Conservation (phyloP, 192 early-diverging fungal species). For the Kappamyces sp. region DNA sequence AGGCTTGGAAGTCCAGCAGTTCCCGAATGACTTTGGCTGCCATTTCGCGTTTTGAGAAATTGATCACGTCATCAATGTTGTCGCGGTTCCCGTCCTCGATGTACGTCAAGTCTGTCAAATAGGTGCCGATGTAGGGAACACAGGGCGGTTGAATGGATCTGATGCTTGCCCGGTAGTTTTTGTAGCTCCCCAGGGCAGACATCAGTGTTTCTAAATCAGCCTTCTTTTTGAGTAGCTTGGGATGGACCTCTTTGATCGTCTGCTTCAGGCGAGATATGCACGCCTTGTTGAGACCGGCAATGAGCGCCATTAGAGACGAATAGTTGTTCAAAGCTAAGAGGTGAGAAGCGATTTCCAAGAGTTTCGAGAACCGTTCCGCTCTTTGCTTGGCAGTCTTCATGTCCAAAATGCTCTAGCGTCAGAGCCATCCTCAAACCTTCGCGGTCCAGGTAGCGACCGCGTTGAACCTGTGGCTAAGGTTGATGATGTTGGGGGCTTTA, state of each 20-base stretch:
- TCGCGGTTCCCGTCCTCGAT: slow-evolving; percentile 40
- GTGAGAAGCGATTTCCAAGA: slow-evolving; percentile 32
- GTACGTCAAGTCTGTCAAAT: slow-evolving; percentile 35
- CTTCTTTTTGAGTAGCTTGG: slow-evolving; percentile 20
- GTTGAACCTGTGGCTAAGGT: slow-evolving; percentile 32
- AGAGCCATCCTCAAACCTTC: slow-evolving; percentile 12
- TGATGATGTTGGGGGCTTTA: slow-evolving; percentile 26
- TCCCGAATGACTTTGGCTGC: slow-evolving; percentile 28
- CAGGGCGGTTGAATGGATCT: slow-evolving; percentile 22
- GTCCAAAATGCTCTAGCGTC: slow-evolving; percentile 22
- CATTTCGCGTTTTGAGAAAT: slow-evolving; percentile 33
- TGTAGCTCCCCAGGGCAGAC: slow-evolving; percentile 29
- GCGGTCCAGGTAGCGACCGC: slow-evolving; percentile 33
- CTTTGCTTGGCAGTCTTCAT: slow-evolving; percentile 25
- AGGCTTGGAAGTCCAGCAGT: slow-evolving; percentile 25
- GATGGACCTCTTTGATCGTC: slow-evolving; percentile 27
- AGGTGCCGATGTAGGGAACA: slow-evolving; percentile 35
- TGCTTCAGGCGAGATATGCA: slow-evolving; percentile 25
- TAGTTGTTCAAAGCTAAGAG: slow-evolving; percentile 34
- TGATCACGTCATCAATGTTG: slow-evolving; percentile 25
- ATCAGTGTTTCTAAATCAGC: slow-evolving; percentile 27
- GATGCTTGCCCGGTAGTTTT: slow-evolving; percentile 25
- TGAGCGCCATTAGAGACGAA: slow-evolving; percentile 36
- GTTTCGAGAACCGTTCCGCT: slow-evolving; percentile 22
- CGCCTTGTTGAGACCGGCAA: slow-evolving; percentile 38